phyloP scores from a whole-genome alignment of 768 basidiomycete genomes.

The Lentinula boryana region DNA sequence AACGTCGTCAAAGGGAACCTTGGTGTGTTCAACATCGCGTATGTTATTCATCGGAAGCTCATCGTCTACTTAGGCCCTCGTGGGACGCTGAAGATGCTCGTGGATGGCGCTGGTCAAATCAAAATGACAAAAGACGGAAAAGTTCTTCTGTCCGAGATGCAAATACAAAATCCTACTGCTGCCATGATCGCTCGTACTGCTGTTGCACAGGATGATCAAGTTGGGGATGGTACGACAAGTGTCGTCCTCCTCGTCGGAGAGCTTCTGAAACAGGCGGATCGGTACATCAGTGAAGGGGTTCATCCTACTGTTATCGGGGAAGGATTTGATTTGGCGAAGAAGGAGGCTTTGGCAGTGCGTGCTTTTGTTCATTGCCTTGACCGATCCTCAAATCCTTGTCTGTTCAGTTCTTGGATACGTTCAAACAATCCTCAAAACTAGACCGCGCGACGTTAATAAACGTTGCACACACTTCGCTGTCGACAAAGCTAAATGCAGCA shows the following conservation, averaged over 20 bases:
- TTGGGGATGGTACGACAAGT: slow-evolving; percentile 97
- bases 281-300: slow-evolving; percentile 96
- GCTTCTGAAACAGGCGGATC: slow-evolving; percentile 94
- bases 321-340: slow-evolving; percentile 97
- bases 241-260: slow-evolving; percentile 96
- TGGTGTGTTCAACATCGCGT: slow-evolving; percentile 43
- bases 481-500: slow-evolving; percentile 81
- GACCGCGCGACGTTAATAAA: slow-evolving; percentile 90
- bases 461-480: slow-evolving; percentile 91
- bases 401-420: slow-evolving; percentile 83
- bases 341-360: slow-evolving; percentile 81
- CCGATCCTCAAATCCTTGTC: neutral
- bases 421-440: slow-evolving; percentile 70
- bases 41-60: neutral
- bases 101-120: slow-evolving; percentile 96
- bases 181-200: slow-evolving; percentile 99
- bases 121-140: slow-evolving; percentile 99
- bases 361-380: slow-evolving; percentile 7
- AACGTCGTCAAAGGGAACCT: slow-evolving; percentile 96
- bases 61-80: slow-evolving; percentile 63
- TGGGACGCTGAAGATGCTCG: slow-evolving; percentile 99
- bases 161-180: slow-evolving; percentile 98
- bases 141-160: slow-evolving; percentile 98
- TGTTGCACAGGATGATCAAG: slow-evolving; percentile 98
- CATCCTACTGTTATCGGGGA: slow-evolving; percentile 95